phyloP scores from a whole-genome alignment of 495 filamentous ascomycete genomes.

The Neurospora cerealis region DNA sequence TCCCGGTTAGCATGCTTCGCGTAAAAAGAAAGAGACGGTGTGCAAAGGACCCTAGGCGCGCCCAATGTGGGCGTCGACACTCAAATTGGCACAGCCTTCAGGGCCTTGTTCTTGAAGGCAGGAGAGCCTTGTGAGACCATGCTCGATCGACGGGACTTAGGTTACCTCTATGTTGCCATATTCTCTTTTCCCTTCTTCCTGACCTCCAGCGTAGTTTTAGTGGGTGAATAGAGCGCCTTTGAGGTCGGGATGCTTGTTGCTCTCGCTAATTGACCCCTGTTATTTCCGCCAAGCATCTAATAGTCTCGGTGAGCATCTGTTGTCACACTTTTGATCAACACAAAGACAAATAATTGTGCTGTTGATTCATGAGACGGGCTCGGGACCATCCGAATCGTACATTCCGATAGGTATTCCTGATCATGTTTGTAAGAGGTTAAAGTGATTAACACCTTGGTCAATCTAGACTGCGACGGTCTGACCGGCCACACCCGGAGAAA shows the following conservation, averaged over 20 bases:
- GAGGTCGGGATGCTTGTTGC: not conserved
- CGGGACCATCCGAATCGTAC: not conserved
- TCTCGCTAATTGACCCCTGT: not conserved
- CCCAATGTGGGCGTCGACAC: not conserved
- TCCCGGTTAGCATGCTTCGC: not conserved
- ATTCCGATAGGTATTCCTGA: not conserved
- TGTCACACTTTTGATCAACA: not conserved
- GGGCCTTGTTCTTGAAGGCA: not conserved
- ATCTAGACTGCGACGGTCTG: not conserved
- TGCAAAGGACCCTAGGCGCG: not conserved
- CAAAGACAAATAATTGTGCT: not conserved
- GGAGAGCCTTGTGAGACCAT: not conserved
- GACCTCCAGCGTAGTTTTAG: not conserved
- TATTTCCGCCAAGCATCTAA: not conserved
- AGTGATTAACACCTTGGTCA: not conserved
- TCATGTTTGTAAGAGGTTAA: not conserved
- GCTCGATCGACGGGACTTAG: not conserved
- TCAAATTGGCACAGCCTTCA: not conserved
- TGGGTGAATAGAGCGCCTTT: not conserved
- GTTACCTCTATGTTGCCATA: not conserved
- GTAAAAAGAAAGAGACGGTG: not conserved
- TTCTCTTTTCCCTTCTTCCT: not conserved
- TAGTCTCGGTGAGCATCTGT: not conserved
- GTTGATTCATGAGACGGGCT: not conserved
- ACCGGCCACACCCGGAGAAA: not conserved